A percentile compares a stretch with the other conserved stretches of the same genome.
Evolutionary conservation across 148 eudicot species (phyloP).

Genomic region (Spergularia bocconei): DNA sequence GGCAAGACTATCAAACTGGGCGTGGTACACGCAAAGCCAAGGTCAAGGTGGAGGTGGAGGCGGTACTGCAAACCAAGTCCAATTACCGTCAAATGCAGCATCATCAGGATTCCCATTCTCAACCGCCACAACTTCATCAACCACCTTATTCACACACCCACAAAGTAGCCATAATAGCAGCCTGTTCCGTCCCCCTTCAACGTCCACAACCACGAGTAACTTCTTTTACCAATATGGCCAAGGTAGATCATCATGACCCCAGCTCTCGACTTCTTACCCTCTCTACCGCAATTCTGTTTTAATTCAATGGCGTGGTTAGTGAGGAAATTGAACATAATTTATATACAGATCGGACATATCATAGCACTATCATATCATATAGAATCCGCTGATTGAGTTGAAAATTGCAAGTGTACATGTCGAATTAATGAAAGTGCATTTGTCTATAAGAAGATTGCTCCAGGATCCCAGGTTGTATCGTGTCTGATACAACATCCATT

Average conservation of each 20-base stretch:
- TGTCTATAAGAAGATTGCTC: background rate
- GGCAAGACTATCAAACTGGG: constrained; percentile 26
- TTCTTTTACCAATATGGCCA: constrained; percentile 17
- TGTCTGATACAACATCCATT: too few relatives aligned
- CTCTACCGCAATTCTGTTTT: background rate
- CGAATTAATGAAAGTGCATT: constrained; percentile 20
- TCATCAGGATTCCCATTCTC: constrained; percentile 89
- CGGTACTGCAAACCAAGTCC: constrained; percentile 32
- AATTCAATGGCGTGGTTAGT: background rate
- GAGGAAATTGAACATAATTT: constrained; percentile 25
- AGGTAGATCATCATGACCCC: constrained; percentile 21
- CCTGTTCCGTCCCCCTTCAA: constrained; percentile 1
- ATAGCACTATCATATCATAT: constrained; percentile 5
- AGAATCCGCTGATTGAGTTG: constrained; percentile 1
- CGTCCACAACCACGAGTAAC: constrained; percentile 3
- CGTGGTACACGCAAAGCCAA: constrained; percentile 31
- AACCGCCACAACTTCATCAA: constrained; percentile 26
- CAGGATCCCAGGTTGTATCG: background rate
- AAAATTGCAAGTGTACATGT: constrained; percentile 23
- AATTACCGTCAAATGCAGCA: constrained; percentile 63
- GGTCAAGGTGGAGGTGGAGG: constrained; percentile 29
- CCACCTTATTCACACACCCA: constrained; percentile 22
- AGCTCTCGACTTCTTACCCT: background rate
- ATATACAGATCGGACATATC: constrained; percentile 13
- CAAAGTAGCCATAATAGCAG: background rate